Evolutionary conservation across 1,284 basidiomycete species (phyloP), one percentile per base, ranked within the genome.

Genomic region (Vanrija sp.): DNA sequence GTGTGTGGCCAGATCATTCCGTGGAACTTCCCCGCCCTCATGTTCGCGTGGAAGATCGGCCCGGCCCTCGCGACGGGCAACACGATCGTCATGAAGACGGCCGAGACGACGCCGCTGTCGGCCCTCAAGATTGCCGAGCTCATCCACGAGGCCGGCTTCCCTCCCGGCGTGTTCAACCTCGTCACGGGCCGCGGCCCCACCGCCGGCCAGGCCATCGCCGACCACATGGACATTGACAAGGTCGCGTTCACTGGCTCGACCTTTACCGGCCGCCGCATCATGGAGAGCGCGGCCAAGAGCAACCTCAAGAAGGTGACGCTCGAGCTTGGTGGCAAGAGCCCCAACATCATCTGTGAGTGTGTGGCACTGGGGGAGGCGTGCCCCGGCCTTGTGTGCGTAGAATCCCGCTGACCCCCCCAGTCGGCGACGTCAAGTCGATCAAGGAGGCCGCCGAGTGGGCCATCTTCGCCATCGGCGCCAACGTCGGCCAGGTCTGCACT

Each of bases 31-130:
- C 27, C 23, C n/a, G 87, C 92, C 72, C 84, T 83, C 66, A 91
- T 93, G 89, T 87, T 87, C 22, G 78, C 85, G 8, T 92, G 90
- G 90, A 93, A 93, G 77, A 81, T 92, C 47, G 89, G 85, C 10
- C 91, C 91, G 20, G 91, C 91, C 6, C 81, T 94, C 53, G 90
- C 91, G 7, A 83, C 82, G 41, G 65, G 65, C n/a, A 62, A 61
- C 53, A 42, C 53, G 5, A 52, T 61, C 37, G 51, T 67, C 31
- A 49, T 66, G 50, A 65, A 67, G 60, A 54, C 53, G 8, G 63
- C 89, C 37, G 91, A 95, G 75, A 76, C 89, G 51, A 93, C 90
- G 1, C 91, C 92, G 12, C 80, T 95, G 39, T 89, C 89, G 19
- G 89, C 89, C 16, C 80, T 92, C 44, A 81, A 76, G 14, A 37